Percentiles rank a stretch among this genome's conserved stretches.
These are phyloP conservation scores for Gossypium arboreum DNA, from an alignment of 345 rosid species.

Conservation along the genomic window DNA sequence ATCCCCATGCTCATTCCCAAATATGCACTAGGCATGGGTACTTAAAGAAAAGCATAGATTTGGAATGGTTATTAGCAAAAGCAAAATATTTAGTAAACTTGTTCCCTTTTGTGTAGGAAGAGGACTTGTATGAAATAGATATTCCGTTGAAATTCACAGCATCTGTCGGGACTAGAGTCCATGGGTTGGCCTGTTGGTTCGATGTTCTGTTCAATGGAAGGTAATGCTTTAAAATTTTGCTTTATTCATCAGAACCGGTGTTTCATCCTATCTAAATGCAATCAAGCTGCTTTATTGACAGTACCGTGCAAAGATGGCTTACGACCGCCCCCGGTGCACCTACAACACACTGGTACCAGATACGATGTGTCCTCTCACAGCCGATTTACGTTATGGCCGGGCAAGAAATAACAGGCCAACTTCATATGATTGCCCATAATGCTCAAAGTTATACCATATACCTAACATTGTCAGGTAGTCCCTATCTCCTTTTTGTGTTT, in stretches of 20 bases:
- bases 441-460: slow-evolving; percentile 90
- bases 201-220: slow-evolving; percentile 94
- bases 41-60: no score
- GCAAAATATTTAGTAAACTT: no score
- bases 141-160: slow-evolving; percentile 82
- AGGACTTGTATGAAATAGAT: slow-evolving; percentile 80
- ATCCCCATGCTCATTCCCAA: no score
- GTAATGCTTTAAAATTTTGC: slow-evolving; percentile 26
- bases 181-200: slow-evolving; percentile 98
- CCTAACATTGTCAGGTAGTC: slow-evolving; percentile 76
- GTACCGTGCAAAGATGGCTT: slow-evolving; percentile 93
- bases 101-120: slow-evolving; percentile 55
- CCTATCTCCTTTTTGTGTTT: neutral
- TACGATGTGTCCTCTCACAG: slow-evolving; percentile 82
- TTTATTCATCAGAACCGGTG: neutral
- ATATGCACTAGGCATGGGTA: no score
- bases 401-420: slow-evolving; percentile 86
- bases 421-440: slow-evolving; percentile 80
- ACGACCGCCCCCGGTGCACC: slow-evolving; percentile 99
- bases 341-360: slow-evolving; percentile 97
- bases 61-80: no score
- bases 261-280: neutral
- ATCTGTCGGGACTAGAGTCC: slow-evolving; percentile 82
- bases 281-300: slow-evolving; percentile 31
- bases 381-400: slow-evolving; percentile 96